These are phyloP conservation scores for Neostapfia colusana DNA, from an alignment of 176 grass and related monocot species.

Conservation along the genomic window DNA sequence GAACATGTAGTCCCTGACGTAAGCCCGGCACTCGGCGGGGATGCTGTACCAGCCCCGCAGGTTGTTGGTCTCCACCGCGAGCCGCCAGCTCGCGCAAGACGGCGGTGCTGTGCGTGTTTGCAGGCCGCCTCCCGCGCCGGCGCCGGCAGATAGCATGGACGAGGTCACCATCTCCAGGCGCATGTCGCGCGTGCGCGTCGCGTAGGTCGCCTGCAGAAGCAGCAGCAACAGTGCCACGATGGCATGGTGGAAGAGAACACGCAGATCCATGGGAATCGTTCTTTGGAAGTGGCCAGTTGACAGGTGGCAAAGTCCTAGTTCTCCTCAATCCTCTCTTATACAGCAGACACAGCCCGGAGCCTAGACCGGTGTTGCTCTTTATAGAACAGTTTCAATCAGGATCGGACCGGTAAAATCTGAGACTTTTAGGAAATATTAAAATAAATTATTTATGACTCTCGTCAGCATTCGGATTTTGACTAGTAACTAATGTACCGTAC, in stretches of 20 bases:
- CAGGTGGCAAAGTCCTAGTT: no score
- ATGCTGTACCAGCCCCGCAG: slow-evolving; percentile 41
- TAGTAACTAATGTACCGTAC: no score
- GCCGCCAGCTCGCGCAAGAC: slow-evolving; percentile 53
- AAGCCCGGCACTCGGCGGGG: slow-evolving; percentile 37
- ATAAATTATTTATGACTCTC: no score
- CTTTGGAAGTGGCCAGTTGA: no score
- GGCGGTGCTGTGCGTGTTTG: background rate
- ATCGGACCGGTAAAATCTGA: no score
- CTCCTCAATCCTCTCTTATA: no score
- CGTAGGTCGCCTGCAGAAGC: background rate
- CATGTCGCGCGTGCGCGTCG: background rate
- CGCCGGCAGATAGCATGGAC: background rate
- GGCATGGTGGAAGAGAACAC: background rate
- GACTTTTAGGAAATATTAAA: no score
- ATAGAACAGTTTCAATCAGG: no score
- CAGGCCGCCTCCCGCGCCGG: background rate
- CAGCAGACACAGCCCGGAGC: no score
- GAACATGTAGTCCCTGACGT: slow-evolving; percentile 61
- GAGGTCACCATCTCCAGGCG: background rate
- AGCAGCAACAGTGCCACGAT: background rate
- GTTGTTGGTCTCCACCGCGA: slow-evolving; percentile 59
- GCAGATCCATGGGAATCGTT: background rate
- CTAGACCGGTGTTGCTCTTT: no score
- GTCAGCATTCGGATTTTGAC: no score